A percentile compares a stretch with the other conserved stretches of the same genome.
Conservation (phyloP, 352 stramenopile species). For the Globisporangium canariense region DNA sequence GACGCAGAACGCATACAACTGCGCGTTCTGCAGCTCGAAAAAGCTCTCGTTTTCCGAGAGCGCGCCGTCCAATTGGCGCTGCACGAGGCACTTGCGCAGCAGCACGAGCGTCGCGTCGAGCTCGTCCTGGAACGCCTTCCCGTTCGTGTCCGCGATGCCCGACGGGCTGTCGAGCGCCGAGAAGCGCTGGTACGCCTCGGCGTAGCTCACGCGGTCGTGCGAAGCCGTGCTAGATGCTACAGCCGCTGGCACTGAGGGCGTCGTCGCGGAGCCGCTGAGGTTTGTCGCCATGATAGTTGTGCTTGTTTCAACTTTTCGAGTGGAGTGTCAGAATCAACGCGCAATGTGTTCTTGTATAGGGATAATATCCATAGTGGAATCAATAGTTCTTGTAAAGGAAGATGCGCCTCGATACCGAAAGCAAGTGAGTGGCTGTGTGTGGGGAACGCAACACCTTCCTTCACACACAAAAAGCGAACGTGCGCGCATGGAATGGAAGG, state of each 20-base stretch:
- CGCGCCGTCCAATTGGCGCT: conserved; percentile 61
- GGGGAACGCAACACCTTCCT: background rate
- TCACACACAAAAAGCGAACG: background rate
- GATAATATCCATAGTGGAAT: background rate
- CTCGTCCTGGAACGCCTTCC: conserved; percentile 44
- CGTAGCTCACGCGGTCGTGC: conserved; percentile 36
- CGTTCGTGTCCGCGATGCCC: conserved; percentile 37
- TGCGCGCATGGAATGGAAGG: background rate
- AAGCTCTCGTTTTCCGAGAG: conserved; percentile 73
- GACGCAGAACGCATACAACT: conserved; percentile 79
- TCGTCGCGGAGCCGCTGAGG: conserved; percentile 12
- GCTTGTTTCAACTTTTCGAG: background rate
- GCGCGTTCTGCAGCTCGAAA: conserved; percentile 75
- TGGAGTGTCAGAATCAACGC: conserved; percentile 3
- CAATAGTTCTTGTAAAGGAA: conserved; percentile 29
- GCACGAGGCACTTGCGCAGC: conserved; percentile 37
- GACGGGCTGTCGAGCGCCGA: conserved; percentile 38
- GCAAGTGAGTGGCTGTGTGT: background rate
- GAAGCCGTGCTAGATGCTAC: background rate
- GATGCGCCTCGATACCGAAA: conserved; percentile 13
- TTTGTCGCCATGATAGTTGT: conserved; percentile 7
- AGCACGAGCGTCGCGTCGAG: conserved; percentile 29
- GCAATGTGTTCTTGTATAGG: conserved; percentile 9
- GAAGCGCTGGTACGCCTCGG: conserved; percentile 38
- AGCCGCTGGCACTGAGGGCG: background rate